phyloP scores from a whole-genome alignment of 164 flowering plant species.

The Amborella trichopoda region DNA sequence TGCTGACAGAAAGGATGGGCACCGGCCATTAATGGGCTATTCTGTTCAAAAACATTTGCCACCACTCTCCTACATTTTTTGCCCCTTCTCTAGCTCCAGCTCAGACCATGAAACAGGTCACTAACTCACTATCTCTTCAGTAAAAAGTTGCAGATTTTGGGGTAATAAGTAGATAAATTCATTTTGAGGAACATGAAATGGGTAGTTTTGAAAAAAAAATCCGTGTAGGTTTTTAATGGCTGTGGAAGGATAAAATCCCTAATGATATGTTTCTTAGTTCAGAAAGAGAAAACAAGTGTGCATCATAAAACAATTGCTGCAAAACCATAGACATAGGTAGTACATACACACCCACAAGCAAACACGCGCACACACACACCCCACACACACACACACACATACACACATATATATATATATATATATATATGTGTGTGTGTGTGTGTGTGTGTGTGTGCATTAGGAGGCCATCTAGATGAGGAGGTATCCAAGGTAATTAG shows the following conservation, averaged over 20 bases:
- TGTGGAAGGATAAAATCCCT: neutral
- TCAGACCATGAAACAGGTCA: too few relatives aligned
- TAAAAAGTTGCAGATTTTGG: too few relatives aligned
- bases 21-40: neutral
- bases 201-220: neutral
- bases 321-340: neutral
- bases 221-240: neutral
- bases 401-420: neutral
- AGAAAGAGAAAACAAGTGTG: neutral
- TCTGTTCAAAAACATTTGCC: neutral
- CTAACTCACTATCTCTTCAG: too few relatives aligned
- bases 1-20: neutral
- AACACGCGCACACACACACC: neutral
- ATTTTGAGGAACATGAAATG: neutral
- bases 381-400: neutral
- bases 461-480: neutral
- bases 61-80: neutral
- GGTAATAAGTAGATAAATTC: too few relatives aligned
- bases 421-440: neutral
- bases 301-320: neutral
- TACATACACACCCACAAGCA: neutral
- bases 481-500: neutral
- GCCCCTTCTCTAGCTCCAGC: too few relatives aligned
- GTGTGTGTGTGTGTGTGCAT: neutral
- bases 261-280: neutral